These are phyloP conservation scores for Claviceps africana DNA, from an alignment of 2,329 filamentous ascomycete species.

Conservation along the genomic window DNA sequence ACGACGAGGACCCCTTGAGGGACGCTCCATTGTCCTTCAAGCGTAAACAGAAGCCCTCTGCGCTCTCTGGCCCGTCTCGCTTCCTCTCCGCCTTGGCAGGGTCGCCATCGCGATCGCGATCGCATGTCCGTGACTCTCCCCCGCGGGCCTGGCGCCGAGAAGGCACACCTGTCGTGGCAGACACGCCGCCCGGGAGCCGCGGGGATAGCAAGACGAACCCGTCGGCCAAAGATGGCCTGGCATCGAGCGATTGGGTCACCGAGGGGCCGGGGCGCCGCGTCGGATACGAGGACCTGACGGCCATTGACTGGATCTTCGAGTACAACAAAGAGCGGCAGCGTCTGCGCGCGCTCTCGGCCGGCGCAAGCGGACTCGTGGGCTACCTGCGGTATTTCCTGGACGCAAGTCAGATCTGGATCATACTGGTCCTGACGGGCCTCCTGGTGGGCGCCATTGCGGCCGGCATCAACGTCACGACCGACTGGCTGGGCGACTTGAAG, in stretches of 20 bases:
- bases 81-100: slow-evolving; percentile 35
- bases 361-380: slow-evolving; percentile 56
- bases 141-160: background rate
- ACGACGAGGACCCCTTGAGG: slow-evolving; percentile 38
- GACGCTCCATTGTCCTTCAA: slow-evolving; percentile 53
- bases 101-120: slow-evolving; percentile 5
- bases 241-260: slow-evolving; percentile 66
- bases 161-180: slow-evolving; percentile 6
- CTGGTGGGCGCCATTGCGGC: slow-evolving; percentile 75
- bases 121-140: background rate
- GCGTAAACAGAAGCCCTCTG: slow-evolving; percentile 44
- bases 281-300: slow-evolving; percentile 89
- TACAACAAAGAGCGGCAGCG: slow-evolving; percentile 92
- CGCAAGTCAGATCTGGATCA: slow-evolving; percentile 80
- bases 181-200: slow-evolving; percentile 5
- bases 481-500: slow-evolving; percentile 91
- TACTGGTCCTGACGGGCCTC: slow-evolving; percentile 74
- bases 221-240: slow-evolving; percentile 30
- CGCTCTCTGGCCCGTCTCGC: slow-evolving; percentile 31
- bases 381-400: slow-evolving; percentile 63
- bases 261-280: slow-evolving; percentile 82
- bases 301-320: slow-evolving; percentile 99
- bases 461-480: slow-evolving; percentile 74
- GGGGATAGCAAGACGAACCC: slow-evolving; percentile 7
- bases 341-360: slow-evolving; percentile 59